Evolutionary conservation across 140 eudicot species (phyloP), one percentile per base, ranked within the genome.

Genomic region (Oenanthe javanica): DNA sequence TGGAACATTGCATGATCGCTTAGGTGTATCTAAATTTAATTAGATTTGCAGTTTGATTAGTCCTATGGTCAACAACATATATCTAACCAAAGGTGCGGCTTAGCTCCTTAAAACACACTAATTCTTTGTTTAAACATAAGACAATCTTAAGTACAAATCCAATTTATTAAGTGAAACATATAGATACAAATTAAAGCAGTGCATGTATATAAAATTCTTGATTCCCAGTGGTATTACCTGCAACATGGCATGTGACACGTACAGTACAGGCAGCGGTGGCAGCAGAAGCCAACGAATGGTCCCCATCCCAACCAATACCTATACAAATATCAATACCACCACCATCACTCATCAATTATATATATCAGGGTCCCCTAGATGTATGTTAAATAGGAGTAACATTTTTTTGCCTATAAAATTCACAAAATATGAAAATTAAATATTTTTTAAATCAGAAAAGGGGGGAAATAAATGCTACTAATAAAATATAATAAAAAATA

Each of bases 231-330:
- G 43, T 36, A 72, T 15, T 14, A 19, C 2, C 77, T 19, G 77
- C 54, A 23, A 74, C 57, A 74, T 45, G 43, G 78, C 78, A 74
- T 74, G 78, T 74, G 78, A 5, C 78, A 21, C 38, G 59, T 46
- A 74, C 78, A 74, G 78, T n/a, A 61, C 13, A n/a, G n/a, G n/a
- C n/a, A n/a, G n/a, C n/a, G n/a, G n/a, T n/a, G 52, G 38, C 27
- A 49, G 67, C 67, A 59, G 31, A 61, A 61, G 38, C 38, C 70
- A 23, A 61, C 36, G 15, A 74, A 21, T 74, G 78, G 78, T 23
- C 59, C 78, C 52, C 52, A 4, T 74, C 78, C 43, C 78, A 74
- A 74, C 78, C 42, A 74, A 74, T 45, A 69, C n/a, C 75, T 16
- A 69, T 12, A 61, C 38, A n/a, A 61, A 61, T 8, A 9, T 59